These are phyloP conservation scores for Lipomyces oligophaga DNA, from an alignment of 805 yeast genomes.

Conservation along the genomic window DNA sequence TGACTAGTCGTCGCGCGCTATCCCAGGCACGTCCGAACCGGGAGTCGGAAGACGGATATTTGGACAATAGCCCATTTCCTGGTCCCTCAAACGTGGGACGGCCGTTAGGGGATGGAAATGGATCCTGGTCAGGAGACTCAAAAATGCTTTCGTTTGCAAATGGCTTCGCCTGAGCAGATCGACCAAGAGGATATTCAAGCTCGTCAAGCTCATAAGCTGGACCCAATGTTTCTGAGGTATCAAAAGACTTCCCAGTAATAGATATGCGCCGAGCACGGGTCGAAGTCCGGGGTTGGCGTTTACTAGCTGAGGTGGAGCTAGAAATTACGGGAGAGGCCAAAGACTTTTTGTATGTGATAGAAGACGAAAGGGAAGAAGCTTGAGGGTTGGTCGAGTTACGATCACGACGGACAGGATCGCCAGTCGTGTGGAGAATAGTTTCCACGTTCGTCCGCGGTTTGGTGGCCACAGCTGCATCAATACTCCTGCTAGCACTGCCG, in stretches of 20 bases:
- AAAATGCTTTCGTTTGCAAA: neutral
- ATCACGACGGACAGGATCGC: neutral
- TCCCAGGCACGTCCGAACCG: neutral
- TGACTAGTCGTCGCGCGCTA: constrained; percentile 21
- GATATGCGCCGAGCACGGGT: neutral
- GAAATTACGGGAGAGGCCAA: neutral
- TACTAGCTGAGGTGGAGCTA: neutral
- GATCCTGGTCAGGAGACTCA: neutral
- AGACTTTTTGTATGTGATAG: neutral
- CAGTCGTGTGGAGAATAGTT: neutral
- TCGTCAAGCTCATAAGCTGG: too few relatives aligned
- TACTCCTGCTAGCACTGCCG: neutral
- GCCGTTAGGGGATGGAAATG: neutral
- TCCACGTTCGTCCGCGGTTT: neutral
- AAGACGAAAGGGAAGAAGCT: neutral
- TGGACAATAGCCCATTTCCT: neutral
- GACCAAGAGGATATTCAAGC: neutral
- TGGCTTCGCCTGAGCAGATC: constrained; percentile 1
- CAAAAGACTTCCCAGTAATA: neutral
- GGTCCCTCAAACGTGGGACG: too few relatives aligned
- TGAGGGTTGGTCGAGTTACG: neutral
- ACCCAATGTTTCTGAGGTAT: neutral
- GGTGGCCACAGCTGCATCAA: neutral
- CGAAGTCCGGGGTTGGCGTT: neutral
- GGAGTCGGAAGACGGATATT: neutral